Conservation (phyloP, 345 rosid species). For the Angophora floribunda region DNA sequence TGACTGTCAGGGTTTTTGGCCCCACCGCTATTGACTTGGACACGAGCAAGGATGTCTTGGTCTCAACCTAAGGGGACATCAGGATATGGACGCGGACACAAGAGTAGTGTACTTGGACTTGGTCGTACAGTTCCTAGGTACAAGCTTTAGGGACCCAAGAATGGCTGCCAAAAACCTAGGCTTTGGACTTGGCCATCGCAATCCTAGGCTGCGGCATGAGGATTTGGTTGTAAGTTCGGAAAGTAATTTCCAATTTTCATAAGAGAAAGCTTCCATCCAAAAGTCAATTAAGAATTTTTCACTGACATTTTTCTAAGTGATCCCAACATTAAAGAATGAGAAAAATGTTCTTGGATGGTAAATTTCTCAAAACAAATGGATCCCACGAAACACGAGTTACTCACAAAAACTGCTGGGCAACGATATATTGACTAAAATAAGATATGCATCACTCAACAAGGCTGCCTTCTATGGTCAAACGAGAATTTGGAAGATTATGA, state of each 20-base stretch:
- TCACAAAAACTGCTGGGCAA: background rate
- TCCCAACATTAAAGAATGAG: background rate
- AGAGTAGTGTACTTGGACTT: background rate
- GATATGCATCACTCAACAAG: background rate
- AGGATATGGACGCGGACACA: background rate
- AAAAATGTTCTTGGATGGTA: background rate
- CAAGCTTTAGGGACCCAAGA: background rate
- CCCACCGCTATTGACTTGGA: background rate
- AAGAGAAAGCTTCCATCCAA: background rate
- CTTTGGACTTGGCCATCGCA: background rate
- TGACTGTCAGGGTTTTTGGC: background rate
- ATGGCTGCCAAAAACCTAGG: background rate
- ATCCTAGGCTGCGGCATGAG: background rate
- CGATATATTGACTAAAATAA: background rate
- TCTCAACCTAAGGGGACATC: background rate
- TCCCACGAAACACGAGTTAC: background rate
- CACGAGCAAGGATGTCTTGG: background rate
- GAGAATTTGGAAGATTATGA: background rate
- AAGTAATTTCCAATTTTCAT: background rate
- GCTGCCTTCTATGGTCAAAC: background rate
- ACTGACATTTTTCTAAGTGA: background rate
- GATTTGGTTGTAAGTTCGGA: background rate
- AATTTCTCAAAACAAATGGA: background rate
- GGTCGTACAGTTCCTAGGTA: background rate
- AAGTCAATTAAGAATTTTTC: background rate